These are phyloP conservation scores for Carex littledalei DNA, from an alignment of 176 grass and related monocot genomes.

Conservation along the genomic window DNA sequence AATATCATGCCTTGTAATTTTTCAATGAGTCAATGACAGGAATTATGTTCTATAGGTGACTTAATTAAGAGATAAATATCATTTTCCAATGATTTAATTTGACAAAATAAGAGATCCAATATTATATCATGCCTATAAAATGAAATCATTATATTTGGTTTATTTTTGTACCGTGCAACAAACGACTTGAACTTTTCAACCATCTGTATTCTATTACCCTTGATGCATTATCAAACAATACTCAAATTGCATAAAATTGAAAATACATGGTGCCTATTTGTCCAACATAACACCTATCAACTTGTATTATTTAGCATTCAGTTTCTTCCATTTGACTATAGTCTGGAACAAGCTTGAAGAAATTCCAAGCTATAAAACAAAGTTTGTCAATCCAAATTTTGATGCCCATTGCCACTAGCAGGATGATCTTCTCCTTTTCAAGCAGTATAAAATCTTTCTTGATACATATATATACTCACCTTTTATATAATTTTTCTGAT, in stretches of 20 bases:
- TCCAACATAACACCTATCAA: neutral
- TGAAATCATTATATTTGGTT: neutral
- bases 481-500: neutral
- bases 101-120: neutral
- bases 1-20: neutral
- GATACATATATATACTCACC: neutral
- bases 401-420: neutral
- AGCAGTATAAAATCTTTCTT: slow-evolving; percentile 1
- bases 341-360: neutral
- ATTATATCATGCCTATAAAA: neutral
- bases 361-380: neutral
- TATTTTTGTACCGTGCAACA: neutral
- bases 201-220: neutral
- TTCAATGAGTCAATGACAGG: neutral
- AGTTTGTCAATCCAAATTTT: slow-evolving; percentile 8
- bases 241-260: neutral
- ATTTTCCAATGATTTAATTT: neutral
- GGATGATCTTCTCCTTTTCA: neutral
- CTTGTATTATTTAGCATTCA: neutral
- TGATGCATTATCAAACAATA: neutral
- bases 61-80: neutral
- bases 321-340: neutral
- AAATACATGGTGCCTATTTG: neutral
- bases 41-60: neutral
- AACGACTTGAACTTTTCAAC: neutral